phyloP scores from a whole-genome alignment of 83 land plant species.

The Isoetes engelmannii region DNA sequence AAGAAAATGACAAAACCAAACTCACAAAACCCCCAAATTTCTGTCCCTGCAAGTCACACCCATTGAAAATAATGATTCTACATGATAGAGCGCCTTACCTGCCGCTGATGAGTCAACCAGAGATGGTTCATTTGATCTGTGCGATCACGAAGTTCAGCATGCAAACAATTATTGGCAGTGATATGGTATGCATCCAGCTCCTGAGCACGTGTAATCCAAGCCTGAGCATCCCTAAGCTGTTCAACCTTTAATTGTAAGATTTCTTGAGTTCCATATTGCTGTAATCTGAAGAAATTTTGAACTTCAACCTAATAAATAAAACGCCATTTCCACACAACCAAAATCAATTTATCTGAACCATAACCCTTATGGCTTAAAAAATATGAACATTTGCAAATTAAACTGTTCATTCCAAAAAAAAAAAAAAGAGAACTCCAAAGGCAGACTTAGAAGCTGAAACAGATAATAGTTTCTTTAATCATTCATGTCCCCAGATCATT shows the following conservation, averaged over 20 bases:
- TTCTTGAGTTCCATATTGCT: conserved; percentile 76
- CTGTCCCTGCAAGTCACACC: neutral
- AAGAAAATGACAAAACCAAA: conserved; percentile 1
- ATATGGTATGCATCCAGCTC: conserved; percentile 77
- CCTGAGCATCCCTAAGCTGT: conserved; percentile 87
- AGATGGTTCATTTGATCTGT: conserved; percentile 79
- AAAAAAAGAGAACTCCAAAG: too few species aligned
- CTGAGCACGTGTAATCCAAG: conserved; percentile 78
- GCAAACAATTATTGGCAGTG: conserved; percentile 54
- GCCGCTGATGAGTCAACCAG: conserved; percentile 77
- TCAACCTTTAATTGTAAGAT: conserved; percentile 68
- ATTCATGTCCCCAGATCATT: neutral
- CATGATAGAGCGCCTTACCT: conserved; percentile 37
- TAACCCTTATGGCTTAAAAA: too few species aligned
- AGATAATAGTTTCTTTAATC: neutral
- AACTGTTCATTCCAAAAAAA: too few species aligned
- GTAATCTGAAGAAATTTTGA: conserved; percentile 18
- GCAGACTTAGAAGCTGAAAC: too few species aligned
- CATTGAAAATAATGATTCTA: neutral
- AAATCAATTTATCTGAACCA: too few species aligned
- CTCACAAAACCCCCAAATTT: neutral
- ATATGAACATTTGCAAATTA: too few species aligned
- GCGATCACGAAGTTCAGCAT: conserved; percentile 84
- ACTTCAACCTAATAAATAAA: too few species aligned
- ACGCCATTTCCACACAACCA: too few species aligned